Evolutionary conservation across 164 flowering plant genomes (phyloP), one percentile per base, ranked within the genome.

Genomic region (Taxillus chinensis): DNA sequence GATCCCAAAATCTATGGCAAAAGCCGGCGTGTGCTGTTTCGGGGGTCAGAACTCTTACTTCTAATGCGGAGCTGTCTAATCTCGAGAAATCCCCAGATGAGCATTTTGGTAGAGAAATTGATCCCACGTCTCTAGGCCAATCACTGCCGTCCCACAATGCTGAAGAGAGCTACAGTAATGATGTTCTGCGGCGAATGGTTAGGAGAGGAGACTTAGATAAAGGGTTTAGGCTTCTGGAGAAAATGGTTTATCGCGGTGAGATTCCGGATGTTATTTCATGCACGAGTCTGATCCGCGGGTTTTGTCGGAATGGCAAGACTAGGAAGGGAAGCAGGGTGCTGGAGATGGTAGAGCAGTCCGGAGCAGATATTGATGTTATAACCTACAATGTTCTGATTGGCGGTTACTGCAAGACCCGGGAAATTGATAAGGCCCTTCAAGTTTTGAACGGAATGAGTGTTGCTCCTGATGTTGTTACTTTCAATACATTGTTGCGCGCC

Each of bases 301-400:
- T 90, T 62, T 86, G 95, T 67, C 67, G 71, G 63, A 55, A 57
- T 8, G 80, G 95, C 11, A 78, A 85, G 74, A 85, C 83, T 17
- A 74, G 69, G 69, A 90, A 80, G 73, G 91, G 89, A 0, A 68
- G 85, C 3, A 72, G 79, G 71, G 80, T 85, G 53, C 55, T 88
- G 82, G 86, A 86, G 64, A 86, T 90, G 56, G 60, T 88, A 5
- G 92, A 88, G 59, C 79, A 80, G 5, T 85, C 91, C 7, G 92
- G 97, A 14, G 87, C 89, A 17, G 88, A 79, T 67, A 91, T 84
- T 39, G 97, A 88, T 82, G 93, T 88, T 46, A 83, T 86, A 52
- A 83, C 97, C 5, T 88, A 90, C 57, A 90, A 86, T 77, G 83
- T 88, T 42, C 70, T 90, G 73, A 86, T 90, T n/a, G 79, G 89